These are phyloP conservation scores for Beauveria pseudobassiana DNA, from an alignment of 2,329 filamentous ascomycete species.

Conservation along the genomic window DNA sequence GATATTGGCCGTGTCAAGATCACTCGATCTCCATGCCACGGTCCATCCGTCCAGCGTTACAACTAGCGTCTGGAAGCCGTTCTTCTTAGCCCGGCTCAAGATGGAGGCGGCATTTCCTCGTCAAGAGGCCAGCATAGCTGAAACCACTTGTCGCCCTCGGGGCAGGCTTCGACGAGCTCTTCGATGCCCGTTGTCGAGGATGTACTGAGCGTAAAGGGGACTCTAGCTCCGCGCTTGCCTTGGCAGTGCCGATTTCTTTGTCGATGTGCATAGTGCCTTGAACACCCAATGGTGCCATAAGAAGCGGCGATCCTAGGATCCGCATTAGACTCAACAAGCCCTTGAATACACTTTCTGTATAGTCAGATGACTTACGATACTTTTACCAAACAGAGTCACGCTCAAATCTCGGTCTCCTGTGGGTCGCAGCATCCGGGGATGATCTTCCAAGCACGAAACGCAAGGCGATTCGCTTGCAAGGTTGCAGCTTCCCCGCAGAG, in stretches of 20 bases:
- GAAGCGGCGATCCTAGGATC: slow-evolving; percentile 37
- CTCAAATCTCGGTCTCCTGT: slow-evolving; percentile 39
- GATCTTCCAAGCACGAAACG: slow-evolving; percentile 46
- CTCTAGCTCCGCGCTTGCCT: slow-evolving; percentile 50
- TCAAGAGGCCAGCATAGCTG: slow-evolving; percentile 68
- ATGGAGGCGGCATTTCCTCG: slow-evolving; percentile 59
- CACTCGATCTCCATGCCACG: slow-evolving; percentile 60
- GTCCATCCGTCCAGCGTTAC: slow-evolving; percentile 67
- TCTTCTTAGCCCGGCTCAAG: slow-evolving; percentile 51
- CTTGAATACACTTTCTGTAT: too few relatives aligned
- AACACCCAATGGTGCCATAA: slow-evolving; percentile 63
- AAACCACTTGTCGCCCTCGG: slow-evolving; percentile 56
- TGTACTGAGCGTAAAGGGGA: slow-evolving; percentile 63
- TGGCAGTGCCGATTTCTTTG: slow-evolving; percentile 55
- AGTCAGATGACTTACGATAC: slow-evolving; percentile 27
- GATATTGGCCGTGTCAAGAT: slow-evolving; percentile 56
- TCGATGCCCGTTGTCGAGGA: slow-evolving; percentile 58
- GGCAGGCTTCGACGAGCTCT: slow-evolving; percentile 53
- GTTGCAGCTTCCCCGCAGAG: slow-evolving; percentile 54
- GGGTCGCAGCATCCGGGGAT: slow-evolving; percentile 42
- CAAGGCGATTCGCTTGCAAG: slow-evolving; percentile 50
- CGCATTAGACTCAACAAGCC: neutral
- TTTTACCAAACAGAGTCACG: slow-evolving; percentile 44
- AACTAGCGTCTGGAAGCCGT: slow-evolving; percentile 58
- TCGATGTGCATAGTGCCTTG: slow-evolving; percentile 60